Base-by-base conservation (phyloP, 2,329 filamentous ascomycete genomes). In the Shiraia bambusicola region DNA sequence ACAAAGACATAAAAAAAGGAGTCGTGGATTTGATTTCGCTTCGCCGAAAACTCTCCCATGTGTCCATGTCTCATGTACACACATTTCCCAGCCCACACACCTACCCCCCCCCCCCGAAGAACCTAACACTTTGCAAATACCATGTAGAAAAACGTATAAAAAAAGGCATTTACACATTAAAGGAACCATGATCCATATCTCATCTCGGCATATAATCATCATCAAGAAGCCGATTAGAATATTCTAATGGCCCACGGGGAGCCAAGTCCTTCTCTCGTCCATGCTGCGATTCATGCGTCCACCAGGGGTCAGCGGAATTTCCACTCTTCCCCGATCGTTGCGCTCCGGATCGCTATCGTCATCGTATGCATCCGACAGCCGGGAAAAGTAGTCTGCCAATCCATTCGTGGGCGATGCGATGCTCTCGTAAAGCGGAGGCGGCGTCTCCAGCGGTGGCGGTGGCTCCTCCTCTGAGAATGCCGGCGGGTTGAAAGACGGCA, bases 401-500 rank as follows among this genome's bases (percentile, higher is more conserved):
- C 80, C 80, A 10, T 66, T 84, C 69, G 72, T 90, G 67, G 65
- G 88, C 12, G 85, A 87, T 1, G 93, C 81, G 27, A 94, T 87
- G 3, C 78, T 76, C 45, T 92, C 87, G 64, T 96, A 95, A 42
- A 86, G 82, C 1, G 91, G 91, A 6, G 91, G 91, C 1, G 90
- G 90, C 0, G 89, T 94, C 50, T 87, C 75, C 12, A 87, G 67
- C 1, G 85, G 82, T 36, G 86, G 86, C 3, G 88, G 87, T 0
- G 87, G 83, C 4, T 83, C 78, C 38, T 94, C 86, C 4, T 88
- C 88, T 48, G 93, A 85, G 60, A 95, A 95, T 0, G 88, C 82
- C 0, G 91, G 90, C 2, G 91, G 91, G 45, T 90, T 90, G 71
- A 90, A 95, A 0, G 88, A 94, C 0, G 91, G 91, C 5, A 82